Evolutionary conservation across 768 basidiomycete species (phyloP).

Genomic region (Glaciozyma martinii): DNA sequence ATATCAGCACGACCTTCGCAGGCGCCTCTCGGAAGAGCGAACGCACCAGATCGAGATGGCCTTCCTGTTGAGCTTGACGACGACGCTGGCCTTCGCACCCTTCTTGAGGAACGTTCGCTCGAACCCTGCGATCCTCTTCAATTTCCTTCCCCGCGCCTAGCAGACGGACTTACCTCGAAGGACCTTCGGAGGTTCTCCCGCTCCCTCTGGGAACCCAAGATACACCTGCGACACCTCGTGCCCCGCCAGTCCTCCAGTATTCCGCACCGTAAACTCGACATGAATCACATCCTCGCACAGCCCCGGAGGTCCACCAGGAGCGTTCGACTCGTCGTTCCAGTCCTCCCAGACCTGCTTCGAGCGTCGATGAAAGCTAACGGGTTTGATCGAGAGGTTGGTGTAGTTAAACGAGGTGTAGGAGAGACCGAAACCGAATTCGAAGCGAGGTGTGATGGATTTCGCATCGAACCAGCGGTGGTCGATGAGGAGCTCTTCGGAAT

Average conservation of each 20-base stretch:
- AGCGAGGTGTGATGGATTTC: conserved; percentile 38
- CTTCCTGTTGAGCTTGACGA: not conserved
- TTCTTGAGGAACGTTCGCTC: conserved; percentile 4
- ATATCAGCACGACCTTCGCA: not conserved
- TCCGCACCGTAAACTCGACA: conserved; percentile 58
- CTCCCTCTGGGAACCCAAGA: not conserved
- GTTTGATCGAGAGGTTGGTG: conserved; percentile 5
- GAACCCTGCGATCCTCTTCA: not conserved
- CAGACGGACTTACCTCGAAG: not conserved
- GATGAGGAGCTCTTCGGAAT: conserved; percentile 47
- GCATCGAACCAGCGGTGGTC: conserved; percentile 47
- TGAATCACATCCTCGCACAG: conserved; percentile 15
- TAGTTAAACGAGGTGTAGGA: conserved; percentile 78
- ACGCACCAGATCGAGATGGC: not conserved
- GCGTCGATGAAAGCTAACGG: not conserved
- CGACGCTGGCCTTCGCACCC: not conserved
- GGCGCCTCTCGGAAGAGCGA: not conserved
- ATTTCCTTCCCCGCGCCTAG: not conserved
- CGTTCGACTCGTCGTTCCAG: not conserved
- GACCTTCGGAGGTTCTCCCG: conserved; percentile 1
- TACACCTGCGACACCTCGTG: conserved; percentile 47
- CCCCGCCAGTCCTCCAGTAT: conserved; percentile 57
- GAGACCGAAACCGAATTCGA: conserved; percentile 82
- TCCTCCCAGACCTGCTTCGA: not conserved
- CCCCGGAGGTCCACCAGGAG: not conserved